Evolutionary conservation across 2,329 filamentous ascomycete genomes (phyloP).

Genomic region (Colletotrichum sp.): DNA sequence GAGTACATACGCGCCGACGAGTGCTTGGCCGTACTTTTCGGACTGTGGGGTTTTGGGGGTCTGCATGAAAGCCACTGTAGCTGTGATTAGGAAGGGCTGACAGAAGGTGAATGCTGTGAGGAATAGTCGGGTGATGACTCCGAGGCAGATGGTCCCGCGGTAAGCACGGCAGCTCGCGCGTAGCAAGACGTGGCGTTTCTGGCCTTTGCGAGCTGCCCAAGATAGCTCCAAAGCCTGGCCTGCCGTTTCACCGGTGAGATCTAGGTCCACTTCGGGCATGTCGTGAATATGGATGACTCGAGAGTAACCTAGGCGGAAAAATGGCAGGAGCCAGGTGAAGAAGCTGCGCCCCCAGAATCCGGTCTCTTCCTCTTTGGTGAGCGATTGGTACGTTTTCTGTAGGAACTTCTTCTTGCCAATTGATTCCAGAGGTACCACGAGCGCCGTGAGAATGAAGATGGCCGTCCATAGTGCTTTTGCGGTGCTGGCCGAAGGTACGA

Average conservation of each 20-base stretch:
- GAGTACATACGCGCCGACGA: conserved; percentile 33
- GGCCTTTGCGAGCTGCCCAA: neutral
- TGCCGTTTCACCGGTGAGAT: neutral
- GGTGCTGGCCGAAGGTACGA: neutral
- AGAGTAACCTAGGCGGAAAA: conserved; percentile 23
- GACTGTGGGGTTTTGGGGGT: conserved; percentile 19
- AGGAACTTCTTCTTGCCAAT: conserved; percentile 19
- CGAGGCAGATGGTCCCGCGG: neutral
- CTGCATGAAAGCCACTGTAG: conserved; percentile 19
- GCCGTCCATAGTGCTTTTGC: neutral
- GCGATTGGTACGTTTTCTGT: neutral
- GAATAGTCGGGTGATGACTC: neutral
- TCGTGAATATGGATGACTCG: conserved; percentile 24
- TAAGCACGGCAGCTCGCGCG: neutral
- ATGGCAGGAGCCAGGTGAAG: conserved; percentile 25
- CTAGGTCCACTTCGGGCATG: conserved; percentile 24
- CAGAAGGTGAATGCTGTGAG: conserved; percentile 27
- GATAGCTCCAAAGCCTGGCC: neutral
- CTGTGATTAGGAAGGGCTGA: conserved; percentile 28
- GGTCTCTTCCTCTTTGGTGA: conserved; percentile 21
- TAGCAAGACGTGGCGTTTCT: neutral
- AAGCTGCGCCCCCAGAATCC: conserved; percentile 25
- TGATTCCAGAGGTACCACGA: conserved; percentile 23
- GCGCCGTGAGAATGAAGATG: neutral
- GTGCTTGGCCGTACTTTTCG: conserved; percentile 24